Evolutionary conservation across 116 monocot genomes (phyloP).

Genomic region (Papilionanthe hybrid): DNA sequence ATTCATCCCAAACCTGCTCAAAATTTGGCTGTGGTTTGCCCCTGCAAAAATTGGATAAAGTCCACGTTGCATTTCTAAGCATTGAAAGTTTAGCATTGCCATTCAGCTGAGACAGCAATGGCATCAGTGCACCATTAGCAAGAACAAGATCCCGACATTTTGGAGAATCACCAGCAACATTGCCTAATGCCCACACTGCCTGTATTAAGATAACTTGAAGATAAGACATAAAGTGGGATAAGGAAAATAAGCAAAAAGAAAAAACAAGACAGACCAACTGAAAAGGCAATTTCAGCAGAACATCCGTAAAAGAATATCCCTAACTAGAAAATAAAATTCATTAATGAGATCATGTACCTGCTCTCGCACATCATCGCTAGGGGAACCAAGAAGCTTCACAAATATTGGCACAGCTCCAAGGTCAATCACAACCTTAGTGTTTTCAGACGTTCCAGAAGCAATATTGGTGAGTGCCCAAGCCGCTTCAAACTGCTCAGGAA

Average conservation of each 20-base stretch:
- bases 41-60: conserved; percentile 89
- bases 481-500: conserved; percentile 40
- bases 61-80: conserved; percentile 97
- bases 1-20: conserved; percentile 52
- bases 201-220: conserved; percentile 9
- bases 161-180: conserved; percentile 92
- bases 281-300: background rate
- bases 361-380: conserved; percentile 55
- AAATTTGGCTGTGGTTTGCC: conserved; percentile 87
- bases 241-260: background rate
- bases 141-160: conserved; percentile 92
- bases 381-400: conserved; percentile 58
- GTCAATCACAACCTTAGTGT: conserved; percentile 59
- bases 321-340: background rate
- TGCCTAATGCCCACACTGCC: conserved; percentile 98
- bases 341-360: conserved; percentile 27
- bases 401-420: conserved; percentile 66
- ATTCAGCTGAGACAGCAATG: conserved; percentile 65
- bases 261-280: background rate
- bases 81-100: conserved; percentile 85
- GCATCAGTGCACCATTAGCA: conserved; percentile 55
- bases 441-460: conserved; percentile 59
- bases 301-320: background rate
- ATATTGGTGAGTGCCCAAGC: conserved; percentile 63
- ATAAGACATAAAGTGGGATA: background rate